Evolutionary conservation across 768 basidiomycete species (phyloP).

Genomic region (Termitomyces sp.): DNA sequence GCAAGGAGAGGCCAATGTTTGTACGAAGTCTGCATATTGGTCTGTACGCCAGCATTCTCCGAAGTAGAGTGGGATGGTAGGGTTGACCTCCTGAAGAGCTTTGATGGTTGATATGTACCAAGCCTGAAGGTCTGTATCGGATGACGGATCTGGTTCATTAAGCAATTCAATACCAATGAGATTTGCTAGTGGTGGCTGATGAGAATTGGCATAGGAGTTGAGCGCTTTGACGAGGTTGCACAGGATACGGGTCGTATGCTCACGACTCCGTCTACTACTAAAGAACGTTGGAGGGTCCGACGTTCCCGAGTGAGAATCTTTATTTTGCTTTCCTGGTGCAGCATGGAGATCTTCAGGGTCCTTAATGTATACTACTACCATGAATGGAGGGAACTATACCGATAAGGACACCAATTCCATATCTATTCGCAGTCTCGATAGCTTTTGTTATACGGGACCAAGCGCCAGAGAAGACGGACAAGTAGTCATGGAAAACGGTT

Average conservation of each 20-base stretch:
- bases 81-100: constrained; percentile 43
- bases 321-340: constrained; percentile 72
- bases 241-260: constrained; percentile 44
- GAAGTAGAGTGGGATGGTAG: constrained; percentile 63
- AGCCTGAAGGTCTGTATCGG: constrained; percentile 42
- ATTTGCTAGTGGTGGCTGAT: constrained; percentile 37
- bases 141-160: constrained; percentile 51
- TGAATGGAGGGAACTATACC: constrained; percentile 30
- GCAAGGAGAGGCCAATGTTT: constrained; percentile 16
- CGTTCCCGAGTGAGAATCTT: constrained; percentile 60
- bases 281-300: constrained; percentile 49
- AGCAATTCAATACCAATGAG: constrained; percentile 55
- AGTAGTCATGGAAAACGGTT: constrained; percentile 58
- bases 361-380: background rate
- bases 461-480: constrained; percentile 51
- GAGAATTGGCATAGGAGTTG: constrained; percentile 16
- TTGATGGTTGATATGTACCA: constrained; percentile 63
- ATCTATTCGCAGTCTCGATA: constrained; percentile 47
- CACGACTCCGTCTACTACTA: constrained; percentile 33
- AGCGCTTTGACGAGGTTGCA: constrained; percentile 31
- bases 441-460: constrained; percentile 60
- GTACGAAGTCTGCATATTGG: constrained; percentile 53
- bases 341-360: constrained; percentile 55
- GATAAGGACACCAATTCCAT: constrained; percentile 69
- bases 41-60: constrained; percentile 73